Evolutionary conservation across 2,329 filamentous ascomycete species (phyloP), one percentile per base, ranked within the genome.

Genomic region (Penicillium polonicum): DNA sequence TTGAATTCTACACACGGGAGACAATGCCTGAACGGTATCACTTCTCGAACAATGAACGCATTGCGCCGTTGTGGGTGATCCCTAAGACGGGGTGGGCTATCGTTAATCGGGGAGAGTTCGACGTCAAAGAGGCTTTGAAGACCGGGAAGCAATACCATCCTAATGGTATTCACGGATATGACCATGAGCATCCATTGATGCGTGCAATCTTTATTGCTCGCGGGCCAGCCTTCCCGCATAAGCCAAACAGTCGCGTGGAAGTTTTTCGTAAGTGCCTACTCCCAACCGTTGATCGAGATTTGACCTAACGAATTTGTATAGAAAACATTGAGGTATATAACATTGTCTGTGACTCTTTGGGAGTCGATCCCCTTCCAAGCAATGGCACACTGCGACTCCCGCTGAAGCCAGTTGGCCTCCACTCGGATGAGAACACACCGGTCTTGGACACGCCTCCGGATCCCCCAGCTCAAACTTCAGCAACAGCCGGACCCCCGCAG

Each of bases 301-400:
- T 8, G 56, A 25, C 21, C 58, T 62, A 52, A 67, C 31, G 4
- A 25, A 21, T 5, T 12, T 17, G 10, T 12, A 38, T 66, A 93
- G 90, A 97, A 84, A 97, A 97, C 64, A 92, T 86, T 58, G 90
- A 97, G 68, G 89, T 97, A 9, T 97, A 97, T 77, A 96, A 96
- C 69, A 90, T 97, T 61, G 76, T 97, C 44, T 97, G 93, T 72
- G 92, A 97, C 75, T 92, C 90, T 0, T 76, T 97, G 27, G 87
- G 88, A 13, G 78, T 97, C 57, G 73, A 74, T 5, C 90, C 92
- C 0, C 82, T 82, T 53, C 85, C 90, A 1, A 97, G 96, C 72
- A 97, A 97, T 70, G 93, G 93, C 49, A 96, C 92, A 0, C 77
- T 97, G 25, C 75, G 74, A 48, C 74, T 81, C 6, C 79, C 79